Percentiles rank a stretch among this genome's conserved stretches.
Evolutionary conservation across 495 filamentous ascomycete genomes (phyloP).

Genomic region (Annulohypoxylon bovei): DNA sequence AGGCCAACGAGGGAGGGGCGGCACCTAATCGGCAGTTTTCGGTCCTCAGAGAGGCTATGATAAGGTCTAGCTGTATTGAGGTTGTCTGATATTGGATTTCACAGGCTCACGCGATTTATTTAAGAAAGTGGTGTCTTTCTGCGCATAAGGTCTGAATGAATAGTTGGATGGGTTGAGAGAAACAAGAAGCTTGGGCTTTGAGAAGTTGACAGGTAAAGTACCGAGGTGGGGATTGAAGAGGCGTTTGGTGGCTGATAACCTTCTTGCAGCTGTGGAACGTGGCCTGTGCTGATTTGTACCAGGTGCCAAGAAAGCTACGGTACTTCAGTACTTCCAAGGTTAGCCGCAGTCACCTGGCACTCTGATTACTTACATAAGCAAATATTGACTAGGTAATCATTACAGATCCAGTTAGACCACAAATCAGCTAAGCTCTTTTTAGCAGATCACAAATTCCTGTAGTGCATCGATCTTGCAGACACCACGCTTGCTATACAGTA

Average conservation of each 20-base stretch:
- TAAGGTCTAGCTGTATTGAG: too few relatives aligned
- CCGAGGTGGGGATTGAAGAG: slow-evolving; percentile 33
- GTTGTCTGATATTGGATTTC: too few relatives aligned
- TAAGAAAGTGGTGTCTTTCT: not conserved
- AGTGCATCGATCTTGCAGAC: not conserved
- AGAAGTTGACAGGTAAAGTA: slow-evolving; percentile 24
- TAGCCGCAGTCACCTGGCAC: too few relatives aligned
- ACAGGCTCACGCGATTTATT: too few relatives aligned
- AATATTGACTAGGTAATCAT: not conserved
- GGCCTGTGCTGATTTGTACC: slow-evolving; percentile 33
- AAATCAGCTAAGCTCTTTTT: not conserved
- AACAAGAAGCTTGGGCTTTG: slow-evolving; percentile 6
- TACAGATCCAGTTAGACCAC: not conserved
- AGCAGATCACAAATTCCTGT: not conserved
- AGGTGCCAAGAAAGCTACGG: too few relatives aligned
- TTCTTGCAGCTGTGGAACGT: slow-evolving; percentile 11
- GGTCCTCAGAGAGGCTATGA: not conserved
- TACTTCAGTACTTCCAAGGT: not conserved
- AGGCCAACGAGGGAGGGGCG: slow-evolving; percentile 14
- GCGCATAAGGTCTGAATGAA: not conserved
- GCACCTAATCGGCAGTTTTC: not conserved
- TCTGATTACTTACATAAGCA: too few relatives aligned
- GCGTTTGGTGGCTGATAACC: slow-evolving; percentile 38
- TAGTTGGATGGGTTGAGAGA: not conserved
- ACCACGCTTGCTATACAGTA: too few relatives aligned